phyloP scores from a whole-genome alignment of 306 rosid genomes.

The Adenanthera pavonina region DNA sequence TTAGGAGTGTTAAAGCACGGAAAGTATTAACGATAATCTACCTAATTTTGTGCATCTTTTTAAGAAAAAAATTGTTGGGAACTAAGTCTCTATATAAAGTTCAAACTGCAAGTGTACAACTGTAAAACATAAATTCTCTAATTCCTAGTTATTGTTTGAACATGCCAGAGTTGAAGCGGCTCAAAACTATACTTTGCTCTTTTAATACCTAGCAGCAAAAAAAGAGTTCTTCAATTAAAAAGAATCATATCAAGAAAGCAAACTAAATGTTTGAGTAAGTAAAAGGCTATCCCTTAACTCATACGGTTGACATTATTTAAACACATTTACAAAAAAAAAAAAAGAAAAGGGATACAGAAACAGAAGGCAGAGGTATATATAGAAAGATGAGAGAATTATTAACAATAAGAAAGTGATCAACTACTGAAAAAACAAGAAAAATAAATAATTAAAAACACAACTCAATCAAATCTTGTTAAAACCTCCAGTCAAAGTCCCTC shows the following conservation, averaged over 20 bases:
- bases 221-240: neutral
- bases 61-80: neutral
- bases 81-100: neutral
- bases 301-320: neutral
- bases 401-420: neutral
- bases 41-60: neutral
- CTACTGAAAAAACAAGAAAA: neutral
- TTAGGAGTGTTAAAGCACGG: neutral
- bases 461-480: neutral
- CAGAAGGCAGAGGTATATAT: neutral
- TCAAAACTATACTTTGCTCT: slow-evolving; percentile 1
- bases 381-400: neutral
- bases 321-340: neutral
- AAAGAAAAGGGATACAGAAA: neutral
- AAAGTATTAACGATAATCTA: neutral
- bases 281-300: slow-evolving; percentile 5
- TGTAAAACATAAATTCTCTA: neutral
- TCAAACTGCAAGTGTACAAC: neutral
- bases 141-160: neutral
- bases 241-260: neutral
- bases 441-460: neutral
- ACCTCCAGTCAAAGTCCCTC: neutral
- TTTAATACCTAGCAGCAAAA: neutral
- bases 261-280: neutral
- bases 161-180: neutral